Evolutionary conservation across 257 asterid genomes (phyloP), one percentile per base, ranked within the genome.

Genomic region (Handroanthus guayacan): DNA sequence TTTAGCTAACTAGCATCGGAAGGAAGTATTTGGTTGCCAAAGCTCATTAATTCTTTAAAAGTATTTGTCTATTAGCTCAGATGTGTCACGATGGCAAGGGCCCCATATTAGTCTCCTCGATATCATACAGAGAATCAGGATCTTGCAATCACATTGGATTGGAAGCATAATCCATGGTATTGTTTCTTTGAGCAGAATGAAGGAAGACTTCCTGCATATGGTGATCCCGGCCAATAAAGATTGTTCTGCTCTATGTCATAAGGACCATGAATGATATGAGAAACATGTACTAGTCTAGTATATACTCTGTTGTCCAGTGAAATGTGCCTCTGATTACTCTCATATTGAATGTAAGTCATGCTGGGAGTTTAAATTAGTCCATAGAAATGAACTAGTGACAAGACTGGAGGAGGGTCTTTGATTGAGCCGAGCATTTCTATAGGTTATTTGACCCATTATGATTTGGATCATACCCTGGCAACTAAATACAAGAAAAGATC

Each of bases 21-120:
- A n/a, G 25, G 44, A 52, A 14, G 51, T 14, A 31, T 50, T 18
- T 1, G 76, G 9, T 18, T 58, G 51, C 36, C 13, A 51, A 61
- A 25, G 18, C 74, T 55, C 55, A 38, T 37, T 11, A 36, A 13
- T 10, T 0, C 31, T 72, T 18, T 13, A 39, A 64, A 64, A 58
- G 67, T 57, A 13, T 18, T 39, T 6, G 38, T 13, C 38, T n/a
- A 10, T 12, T 25, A 12, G 18, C 57, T 51, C 62, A 31, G 1
- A 48, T 17, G 34, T 31, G 44, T 61, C 55, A 56, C 4, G 4
- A 47, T 47, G 52, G 52, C 14, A 47, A 47, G 45, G 20, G 34
- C 13, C 60, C 10, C 4, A 48, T 56, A 25, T 54, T 25, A n/a
- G 41, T 55, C 79, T 75, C 17, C 56, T 47, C 68, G 7, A 55